Base-by-base conservation (phyloP, 768 basidiomycete genomes). In the Hypholoma fasciculare region DNA sequence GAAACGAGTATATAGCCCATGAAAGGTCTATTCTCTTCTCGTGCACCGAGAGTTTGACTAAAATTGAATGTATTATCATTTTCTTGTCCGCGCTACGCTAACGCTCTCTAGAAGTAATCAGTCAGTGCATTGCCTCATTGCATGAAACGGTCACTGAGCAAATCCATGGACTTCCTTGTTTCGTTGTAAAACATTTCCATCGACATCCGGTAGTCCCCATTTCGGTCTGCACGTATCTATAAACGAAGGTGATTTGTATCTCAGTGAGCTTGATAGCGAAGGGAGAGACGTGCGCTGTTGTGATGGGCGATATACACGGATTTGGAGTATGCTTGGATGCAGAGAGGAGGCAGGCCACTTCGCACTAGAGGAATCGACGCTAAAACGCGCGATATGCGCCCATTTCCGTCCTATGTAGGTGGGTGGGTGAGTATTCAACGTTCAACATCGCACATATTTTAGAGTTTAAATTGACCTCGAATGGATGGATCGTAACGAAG, bases 401-500 rank as follows among this genome's bases (percentile, higher is more conserved):
- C 61, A 58, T 64, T 64, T n/a, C 63, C 61, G 40, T 60, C 61
- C 63, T 64, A 58, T 20, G 44, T 9, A 50, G 34, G 19, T 27
- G 26, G 50, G 9, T 46, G 17, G 54, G 16, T 53, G n/a, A 42
- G 40, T 7, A 13, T 43, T 38, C 23, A 44, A 14, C 2, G 9
- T 43, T 38, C 23, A 44, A 14, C 2, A 47, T 36, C 20, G 11
- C 12, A 23, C 12, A 23, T 19, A 23, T 19, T n/a, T 4, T 16
- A 19, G 17, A 8, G 17, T 36, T 34, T 3, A 56, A 49, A 38
- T 42, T 39, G 16, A 27, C 63, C 54, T 65, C 63, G 43, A 65
- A 65, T 4, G 63, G 63, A 56, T 65, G 63, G 38, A 65, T 65
- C 16, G 56, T 57, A 16, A 60, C 26, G 30, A 65, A 62, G 23